Evolutionary conservation across 2,329 filamentous ascomycete species (phyloP), one percentile per base, ranked within the genome.

Genomic region (Scytalidium lignicola): DNA sequence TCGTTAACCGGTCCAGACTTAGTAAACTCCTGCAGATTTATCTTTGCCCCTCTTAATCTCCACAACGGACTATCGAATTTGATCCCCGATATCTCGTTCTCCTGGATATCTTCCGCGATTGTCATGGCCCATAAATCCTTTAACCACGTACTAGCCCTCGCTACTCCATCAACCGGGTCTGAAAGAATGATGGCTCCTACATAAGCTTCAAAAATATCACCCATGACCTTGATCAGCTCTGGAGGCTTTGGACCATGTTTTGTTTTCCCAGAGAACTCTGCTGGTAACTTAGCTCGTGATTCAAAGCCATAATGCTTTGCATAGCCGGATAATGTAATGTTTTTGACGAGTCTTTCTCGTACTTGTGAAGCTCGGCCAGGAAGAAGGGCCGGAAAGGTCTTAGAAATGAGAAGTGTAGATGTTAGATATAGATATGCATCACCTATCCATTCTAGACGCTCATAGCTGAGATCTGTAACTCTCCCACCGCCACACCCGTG

Each of bases 191-290:
- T 69, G 2, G 86, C 91, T 8, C 87, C 91, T 15, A 95, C 80
- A 58, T 95, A 96, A 0, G 92, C 87, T 65, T 97, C 92, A 59
- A 96, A 95, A 17, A 96, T 77, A 63, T 97, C 92, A 8, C 85
- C 91, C 49, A 87, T 75, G 9, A 90, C 82, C 66, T 96, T 96
- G 13, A 72, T 77, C 51, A 79, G 74, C 40, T 76, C 78, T 63
- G 77, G 83, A 62, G 62, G 67, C n/a, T 49, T 51, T 28, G 23
- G 26, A 12, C 45, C 9, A 44, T 40, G 39, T n/a, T 17, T 44
- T 15, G 21, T 47, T n/a, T 28, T 40, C 20, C 18, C 23, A 7
- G 43, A 7, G 13, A 44, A 39, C 9, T 40, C 37, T 15, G 56
- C 12, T 54, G 56, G 44, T 2, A 87, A 70, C 22, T 73, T 74